Base-by-base conservation (phyloP, 768 basidiomycete genomes). In the Leccinum subgranulosum region DNA sequence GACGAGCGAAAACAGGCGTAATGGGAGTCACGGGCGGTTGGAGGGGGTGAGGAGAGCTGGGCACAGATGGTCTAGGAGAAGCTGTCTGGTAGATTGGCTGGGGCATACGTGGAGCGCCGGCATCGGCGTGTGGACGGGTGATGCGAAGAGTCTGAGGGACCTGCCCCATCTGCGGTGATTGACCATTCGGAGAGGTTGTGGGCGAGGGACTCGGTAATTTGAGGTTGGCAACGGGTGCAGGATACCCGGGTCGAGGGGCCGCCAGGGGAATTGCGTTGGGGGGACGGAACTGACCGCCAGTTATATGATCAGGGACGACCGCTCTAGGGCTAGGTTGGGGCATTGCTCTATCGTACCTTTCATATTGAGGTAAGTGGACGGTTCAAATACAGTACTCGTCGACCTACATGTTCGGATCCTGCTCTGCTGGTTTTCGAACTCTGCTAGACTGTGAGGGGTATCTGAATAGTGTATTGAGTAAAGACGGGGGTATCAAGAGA, bases 21-120 rank as follows among this genome's bases (percentile, higher is more conserved):
- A 92, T 92, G 52, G 91, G 91, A 0, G 88, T 89, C 60, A 87
- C 78, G 6, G 90, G 87, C 0, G 90, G 84, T 53, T 84, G 84
- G 4, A 93, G 78, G 4, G 91, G 89, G 62, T 90, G 90, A 4
- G 89, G 90, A 2, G 78, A 67, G 54, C 74, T 78, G 10, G 85
- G 82, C 28, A 81, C 73, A 48, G 69, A 72, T 53, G 61, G 72
- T 56, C 58, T 71, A 59, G 50, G 65, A 55, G 46, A 62, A 56
- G 66, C 43, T 31, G 74, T 70, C 57, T 68, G 68, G 56, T 72
- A 75, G 19, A 71, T 70, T 14, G 72, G 72, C 25, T 60, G 65
- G 58, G 71, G 69, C 61, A 72, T 63, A 55, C 69, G 66, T 49
- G 66, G 69, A 25, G 51, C 34, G 19, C 58, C 61, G 39, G 14